Evolutionary conservation across 352 stramenopile species (phyloP), one percentile per base, ranked within the genome.

Genomic region (Thraustotheca clavata): DNA sequence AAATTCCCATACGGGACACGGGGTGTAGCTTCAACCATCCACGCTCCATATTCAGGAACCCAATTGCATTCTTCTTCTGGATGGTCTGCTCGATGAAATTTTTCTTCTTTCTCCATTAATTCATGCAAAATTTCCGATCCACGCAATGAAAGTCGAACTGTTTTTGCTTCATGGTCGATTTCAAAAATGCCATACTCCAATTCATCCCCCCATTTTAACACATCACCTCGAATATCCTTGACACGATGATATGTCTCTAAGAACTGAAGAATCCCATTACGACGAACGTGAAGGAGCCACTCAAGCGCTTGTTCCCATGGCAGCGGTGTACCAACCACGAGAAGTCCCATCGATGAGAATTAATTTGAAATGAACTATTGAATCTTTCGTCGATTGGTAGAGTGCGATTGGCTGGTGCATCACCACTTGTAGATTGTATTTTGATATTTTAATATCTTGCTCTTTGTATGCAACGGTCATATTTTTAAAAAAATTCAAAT

Each of bases 11-110:
- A 99, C 0, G 96, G 96, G 33, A 76, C 79, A 52, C 67, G 86
- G 16, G 97, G 96, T 52, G 96, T 99, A 43, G 94, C 92, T 79
- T 99, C 97, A 22, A 99, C 94, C 97, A 99, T 99, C 96, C 97
- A 99, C 12, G 89, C 85, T 9, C 97, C 97, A 73, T 99, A 99
- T 75, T 99, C 97, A 33, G 97, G 97, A 69, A 99, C 96, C 96
- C 96, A 99, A 63, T 84, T 97, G 76, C 92, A 98, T 14, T 94
- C 96, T 71, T 98, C 92, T 8, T 77, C 75, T 59, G 80, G 74
- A 49, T 75, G 49, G 32, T 71, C 65, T 29, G 69, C 54, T 47
- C 60, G 55, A 52, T 79, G 74, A 32, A 73, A 74, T 49, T 77
- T 72, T 11, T 75, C 70, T 73, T 98, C 89, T 69, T 97, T 96